Base-by-base conservation (phyloP, 106 monocot species). In the Phalaenopsis aphrodite region DNA sequence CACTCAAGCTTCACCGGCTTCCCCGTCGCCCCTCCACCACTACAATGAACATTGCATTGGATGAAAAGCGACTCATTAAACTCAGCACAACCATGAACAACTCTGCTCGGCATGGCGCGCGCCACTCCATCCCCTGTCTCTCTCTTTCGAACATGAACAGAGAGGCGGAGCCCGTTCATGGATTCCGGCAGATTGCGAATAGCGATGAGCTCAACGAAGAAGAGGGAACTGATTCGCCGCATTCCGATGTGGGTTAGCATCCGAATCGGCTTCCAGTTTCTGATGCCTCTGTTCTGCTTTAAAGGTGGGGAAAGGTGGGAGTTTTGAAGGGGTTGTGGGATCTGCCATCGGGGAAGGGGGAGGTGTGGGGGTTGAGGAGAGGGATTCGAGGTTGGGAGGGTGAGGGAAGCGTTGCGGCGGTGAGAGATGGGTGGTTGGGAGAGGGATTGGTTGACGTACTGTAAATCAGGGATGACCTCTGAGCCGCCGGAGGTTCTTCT, bases 221-320 rank as follows among this genome's bases (percentile, higher is more conserved):
- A 85, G 57, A 94, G 79, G 65, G 91, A 94, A 3, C 78, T 81
- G 42, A 89, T 58, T 23, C 81, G 84, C 1, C 85, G 91, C 94
- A 89, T 94, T 64, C 78, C 69, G 55, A 94, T 86, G 78, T 85
- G 94, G 24, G 94, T 83, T 8, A 94, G 81, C 9, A 88, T 89
- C 15, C 94, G 86, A 30, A 94, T 83, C 41, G 91, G 89, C 78
- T 89, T 91, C 94, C 94, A 94, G 23, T 66, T 82, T 91, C 87
- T 87, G 42, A 94, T 81, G 8, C 88, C 87, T 38, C 84, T 83
- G 82, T 85, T 87, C 80, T 82, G 30, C 67, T 72, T 72, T 41
- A 5, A 78, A 3, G 18, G 4, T 36, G 9, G 37, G 9, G 39
- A 45, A 15, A 0, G 1, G 18, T 45, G 76, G 48, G 15, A 36